Evolutionary conservation across 306 rosid species (phyloP).

Genomic region (Sechiopsis laciniata): DNA sequence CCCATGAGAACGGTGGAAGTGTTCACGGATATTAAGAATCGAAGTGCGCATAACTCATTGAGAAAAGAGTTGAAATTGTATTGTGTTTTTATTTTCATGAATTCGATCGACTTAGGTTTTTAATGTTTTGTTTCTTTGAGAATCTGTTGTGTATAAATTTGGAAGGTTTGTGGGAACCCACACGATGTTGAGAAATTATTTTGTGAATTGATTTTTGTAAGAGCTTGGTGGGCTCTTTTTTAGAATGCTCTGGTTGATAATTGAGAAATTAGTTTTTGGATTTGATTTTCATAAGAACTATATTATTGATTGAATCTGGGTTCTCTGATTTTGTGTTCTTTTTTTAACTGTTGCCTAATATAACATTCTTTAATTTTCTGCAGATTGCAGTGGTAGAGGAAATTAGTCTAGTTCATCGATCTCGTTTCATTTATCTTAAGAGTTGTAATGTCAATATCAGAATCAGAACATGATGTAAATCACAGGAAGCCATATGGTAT

Average conservation of each 20-base stretch:
- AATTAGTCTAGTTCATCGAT: slow-evolving; percentile 25
- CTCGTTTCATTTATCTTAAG: slow-evolving; percentile 21
- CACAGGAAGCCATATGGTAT: slow-evolving; percentile 52
- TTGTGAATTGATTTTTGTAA: neutral
- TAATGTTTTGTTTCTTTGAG: neutral
- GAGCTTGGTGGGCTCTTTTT: neutral
- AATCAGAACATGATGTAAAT: slow-evolving; percentile 29
- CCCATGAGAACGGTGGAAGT: no score
- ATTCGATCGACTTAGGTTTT: neutral
- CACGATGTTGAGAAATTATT: slow-evolving; percentile 4
- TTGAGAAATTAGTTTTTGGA: neutral
- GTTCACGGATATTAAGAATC: no score
- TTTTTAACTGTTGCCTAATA: neutral
- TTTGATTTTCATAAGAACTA: no score
- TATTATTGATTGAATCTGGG: neutral
- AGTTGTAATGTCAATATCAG: slow-evolving; percentile 48
- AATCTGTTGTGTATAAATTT: neutral
- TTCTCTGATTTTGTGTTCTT: neutral
- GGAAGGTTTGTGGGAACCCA: neutral
- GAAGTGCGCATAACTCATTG: no score
- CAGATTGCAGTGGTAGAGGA: slow-evolving; percentile 33
- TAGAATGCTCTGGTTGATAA: neutral
- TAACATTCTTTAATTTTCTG: slow-evolving; percentile 4
- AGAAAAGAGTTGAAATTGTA: neutral
- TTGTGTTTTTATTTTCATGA: neutral